Percentiles rank a stretch among this genome's conserved stretches.
These are phyloP conservation scores for Rhizopogon vesiculosus DNA, from an alignment of 768 basidiomycete species.

Conservation along the genomic window DNA sequence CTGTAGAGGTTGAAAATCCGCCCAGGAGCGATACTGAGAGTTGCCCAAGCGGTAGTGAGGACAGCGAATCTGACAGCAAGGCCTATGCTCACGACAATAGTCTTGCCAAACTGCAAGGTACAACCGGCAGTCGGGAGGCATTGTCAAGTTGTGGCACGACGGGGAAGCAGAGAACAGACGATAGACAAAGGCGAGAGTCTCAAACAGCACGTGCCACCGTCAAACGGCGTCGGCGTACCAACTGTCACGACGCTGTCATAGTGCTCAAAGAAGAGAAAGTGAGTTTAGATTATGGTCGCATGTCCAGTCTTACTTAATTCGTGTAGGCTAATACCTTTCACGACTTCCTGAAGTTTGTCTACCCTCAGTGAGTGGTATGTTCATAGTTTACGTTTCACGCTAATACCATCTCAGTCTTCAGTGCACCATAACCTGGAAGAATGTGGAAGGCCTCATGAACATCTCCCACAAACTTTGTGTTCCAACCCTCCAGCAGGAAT, in stretches of 20 bases:
- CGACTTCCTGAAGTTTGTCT: constrained; percentile 90
- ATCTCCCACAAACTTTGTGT: constrained; percentile 87
- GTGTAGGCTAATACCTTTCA: constrained; percentile 78
- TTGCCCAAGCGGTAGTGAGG: constrained; percentile 27
- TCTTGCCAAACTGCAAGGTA: constrained; percentile 56
- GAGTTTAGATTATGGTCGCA: constrained; percentile 14
- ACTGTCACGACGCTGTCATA: constrained; percentile 76
- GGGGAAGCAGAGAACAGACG: constrained; percentile 15
- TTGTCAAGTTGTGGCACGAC: constrained; percentile 18
- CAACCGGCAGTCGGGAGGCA: background rate
- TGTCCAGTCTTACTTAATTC: background rate
- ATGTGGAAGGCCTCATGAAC: constrained; percentile 88
- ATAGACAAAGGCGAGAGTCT: constrained; percentile 9
- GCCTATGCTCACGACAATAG: constrained; percentile 45
- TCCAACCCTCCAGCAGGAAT: constrained; percentile 74
- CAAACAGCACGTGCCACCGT: constrained; percentile 35
- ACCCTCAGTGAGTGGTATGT: constrained; percentile 70
- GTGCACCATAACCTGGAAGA: constrained; percentile 94
- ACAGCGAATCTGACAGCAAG: constrained; percentile 24
- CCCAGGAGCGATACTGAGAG: constrained; percentile 26
- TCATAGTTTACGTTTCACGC: background rate
- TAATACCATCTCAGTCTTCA: constrained; percentile 50
- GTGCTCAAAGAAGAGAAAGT: constrained; percentile 88
- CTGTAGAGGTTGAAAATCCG: constrained; percentile 34
- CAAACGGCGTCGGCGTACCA: constrained; percentile 36